Evolutionary conservation across 2,329 filamentous ascomycete genomes (phyloP).

Genomic region (Xylaria sp.): DNA sequence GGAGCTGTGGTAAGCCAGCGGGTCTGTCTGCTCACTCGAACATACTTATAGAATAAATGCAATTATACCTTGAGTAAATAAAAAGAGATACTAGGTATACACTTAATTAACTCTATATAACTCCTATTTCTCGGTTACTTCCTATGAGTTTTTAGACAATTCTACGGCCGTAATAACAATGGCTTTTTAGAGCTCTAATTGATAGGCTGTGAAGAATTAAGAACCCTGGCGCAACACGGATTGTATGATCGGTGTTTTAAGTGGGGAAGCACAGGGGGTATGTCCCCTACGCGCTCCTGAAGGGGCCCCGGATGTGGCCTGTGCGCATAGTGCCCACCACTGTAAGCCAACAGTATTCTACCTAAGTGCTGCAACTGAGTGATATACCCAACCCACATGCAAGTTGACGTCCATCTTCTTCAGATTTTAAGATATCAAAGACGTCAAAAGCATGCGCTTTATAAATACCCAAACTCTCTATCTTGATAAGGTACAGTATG

Average conservation of each 20-base stretch:
- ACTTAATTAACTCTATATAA: too few relatives aligned
- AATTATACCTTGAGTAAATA: too few relatives aligned
- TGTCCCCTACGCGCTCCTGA: background rate
- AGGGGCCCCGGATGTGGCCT: too few relatives aligned
- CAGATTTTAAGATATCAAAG: background rate
- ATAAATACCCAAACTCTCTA: background rate
- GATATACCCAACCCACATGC: too few relatives aligned
- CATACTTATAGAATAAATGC: too few relatives aligned
- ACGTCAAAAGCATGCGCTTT: background rate
- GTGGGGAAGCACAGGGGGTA: background rate
- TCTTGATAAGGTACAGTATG: constrained; percentile 19
- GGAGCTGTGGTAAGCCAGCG: too few relatives aligned
- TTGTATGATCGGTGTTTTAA: constrained; percentile 13
- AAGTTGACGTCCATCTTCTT: background rate
- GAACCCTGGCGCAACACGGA: background rate
- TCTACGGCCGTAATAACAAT: background rate
- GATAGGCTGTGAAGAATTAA: background rate
- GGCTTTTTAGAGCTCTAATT: background rate
- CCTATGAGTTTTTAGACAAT: background rate
- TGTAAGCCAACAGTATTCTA: too few relatives aligned
- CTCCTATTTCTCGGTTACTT: background rate
- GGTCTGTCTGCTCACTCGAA: too few relatives aligned
- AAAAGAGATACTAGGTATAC: too few relatives aligned
- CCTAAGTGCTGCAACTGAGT: too few relatives aligned
- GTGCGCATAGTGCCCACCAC: too few relatives aligned